Conservation (phyloP, 768 basidiomycete species). For the Lentinula raphanica region DNA sequence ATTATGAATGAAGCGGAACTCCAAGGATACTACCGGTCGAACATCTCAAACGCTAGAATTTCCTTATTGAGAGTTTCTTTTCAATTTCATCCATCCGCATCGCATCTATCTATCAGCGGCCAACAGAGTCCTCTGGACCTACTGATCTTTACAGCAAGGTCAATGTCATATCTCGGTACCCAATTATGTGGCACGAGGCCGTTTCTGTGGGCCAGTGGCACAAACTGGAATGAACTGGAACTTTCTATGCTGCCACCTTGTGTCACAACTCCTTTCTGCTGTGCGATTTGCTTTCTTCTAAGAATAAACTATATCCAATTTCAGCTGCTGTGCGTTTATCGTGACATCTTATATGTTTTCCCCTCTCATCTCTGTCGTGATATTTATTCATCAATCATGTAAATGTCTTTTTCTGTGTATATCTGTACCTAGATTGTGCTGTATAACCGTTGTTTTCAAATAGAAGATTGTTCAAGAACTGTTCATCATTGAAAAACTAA, state of each 20-base stretch:
- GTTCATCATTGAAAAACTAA: neutral
- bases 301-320: neutral
- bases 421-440: slow-evolving; percentile 2
- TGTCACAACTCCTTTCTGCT: neutral
- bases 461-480: neutral
- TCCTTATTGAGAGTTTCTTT: neutral
- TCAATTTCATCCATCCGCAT: neutral
- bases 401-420: neutral
- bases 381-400: neutral
- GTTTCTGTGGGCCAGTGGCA: neutral
- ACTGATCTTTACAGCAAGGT: neutral
- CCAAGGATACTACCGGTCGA: neutral
- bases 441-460: neutral
- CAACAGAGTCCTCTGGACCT: neutral
- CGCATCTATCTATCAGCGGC: slow-evolving; percentile 1
- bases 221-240: neutral
- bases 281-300: neutral
- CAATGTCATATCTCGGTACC: neutral
- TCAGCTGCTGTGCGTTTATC: neutral
- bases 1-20: neutral
- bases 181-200: neutral
- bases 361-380: neutral
- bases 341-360: neutral
- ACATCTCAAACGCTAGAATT: neutral
- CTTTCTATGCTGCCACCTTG: neutral